Base-by-base conservation (phyloP, 371 early-diverging fungal species). In the Mucor velutinosus region DNA sequence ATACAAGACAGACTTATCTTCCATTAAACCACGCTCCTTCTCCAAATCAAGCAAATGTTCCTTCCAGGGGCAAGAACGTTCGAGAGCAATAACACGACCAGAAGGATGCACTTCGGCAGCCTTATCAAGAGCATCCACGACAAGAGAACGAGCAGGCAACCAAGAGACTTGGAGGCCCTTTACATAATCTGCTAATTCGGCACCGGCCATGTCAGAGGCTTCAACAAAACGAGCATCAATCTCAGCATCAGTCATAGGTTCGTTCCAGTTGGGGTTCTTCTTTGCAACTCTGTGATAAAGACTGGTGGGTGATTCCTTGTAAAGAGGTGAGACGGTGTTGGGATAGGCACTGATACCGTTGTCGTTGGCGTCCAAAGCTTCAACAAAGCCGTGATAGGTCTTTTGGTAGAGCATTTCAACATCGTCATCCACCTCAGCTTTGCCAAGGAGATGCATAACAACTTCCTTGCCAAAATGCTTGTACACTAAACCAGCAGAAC, bases 221-320 rank as follows among this genome's bases (percentile, higher is more conserved):
- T 87, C 79, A 19, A 81, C 64, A 68, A 94, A 94, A 49, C 89
- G 88, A 39, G 69, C 76, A 73, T 94, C 91, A 45, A 88, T 82
- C 47, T 84, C 79, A 12, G 77, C 73, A 74, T 93, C 92, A 41
- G 82, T 84, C 63, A 88, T 82, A 35, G 81, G 76, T 69, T 95
- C 88, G 73, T 97, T 96, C 97, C 97, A 97, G 79, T 90, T 88
- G 37, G 98, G 97, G 79, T 97, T 97, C 73, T 96, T 84, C n/a
- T 86, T 81, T 3, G 85, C 87, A 23, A 98, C 95, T 25, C 95
- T 87, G 17, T 88, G 70, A 11, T 93, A 83, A 37, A 97, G 78
- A n/a, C 85, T 86, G 4, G 97, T 97, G 51, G 82, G 82, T 37
- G 83, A 78, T 65, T 95, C 96, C 55, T 87, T 86, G 86, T 95